Evolutionary conservation across 176 grass and related monocot species (phyloP).

Genomic region (Puccinellia tenuiflora): DNA sequence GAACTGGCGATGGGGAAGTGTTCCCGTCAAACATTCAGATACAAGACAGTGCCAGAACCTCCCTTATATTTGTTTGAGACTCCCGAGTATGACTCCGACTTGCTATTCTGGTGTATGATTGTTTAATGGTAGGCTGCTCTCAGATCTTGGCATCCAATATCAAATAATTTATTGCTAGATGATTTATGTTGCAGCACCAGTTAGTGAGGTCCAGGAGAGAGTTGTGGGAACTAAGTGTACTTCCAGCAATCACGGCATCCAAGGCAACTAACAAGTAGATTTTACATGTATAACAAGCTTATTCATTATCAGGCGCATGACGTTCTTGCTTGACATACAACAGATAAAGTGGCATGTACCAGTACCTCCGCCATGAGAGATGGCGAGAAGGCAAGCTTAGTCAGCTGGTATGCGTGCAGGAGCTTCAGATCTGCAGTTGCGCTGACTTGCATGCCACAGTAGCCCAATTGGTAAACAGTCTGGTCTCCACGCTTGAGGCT

Average conservation of each 20-base stretch:
- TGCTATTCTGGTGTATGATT: not conserved
- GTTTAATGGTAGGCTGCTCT: slow-evolving; percentile 3
- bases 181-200: not conserved
- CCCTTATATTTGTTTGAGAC: slow-evolving; percentile 18
- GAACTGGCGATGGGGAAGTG: not conserved
- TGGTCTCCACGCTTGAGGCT: too few species aligned
- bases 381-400: too few species aligned
- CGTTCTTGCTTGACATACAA: too few species aligned
- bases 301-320: too few species aligned
- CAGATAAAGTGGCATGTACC: too few species aligned
- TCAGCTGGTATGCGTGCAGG: too few species aligned
- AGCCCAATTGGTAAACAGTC: too few species aligned
- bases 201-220: not conserved
- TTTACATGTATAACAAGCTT: not conserved
- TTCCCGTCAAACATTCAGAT: slow-evolving; percentile 5
- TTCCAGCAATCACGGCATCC: not conserved
- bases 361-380: too few species aligned
- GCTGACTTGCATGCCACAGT: too few species aligned
- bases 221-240: not conserved
- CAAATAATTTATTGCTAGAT: not conserved
- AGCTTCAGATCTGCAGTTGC: too few species aligned
- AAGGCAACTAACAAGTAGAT: not conserved
- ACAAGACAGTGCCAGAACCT: not conserved
- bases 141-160: not conserved
- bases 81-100: not conserved